Percentiles rank a stretch among this genome's conserved stretches.
These are phyloP conservation scores for Stygiomarasmius scandens DNA, from an alignment of 1,284 basidiomycete species.

Conservation along the genomic window DNA sequence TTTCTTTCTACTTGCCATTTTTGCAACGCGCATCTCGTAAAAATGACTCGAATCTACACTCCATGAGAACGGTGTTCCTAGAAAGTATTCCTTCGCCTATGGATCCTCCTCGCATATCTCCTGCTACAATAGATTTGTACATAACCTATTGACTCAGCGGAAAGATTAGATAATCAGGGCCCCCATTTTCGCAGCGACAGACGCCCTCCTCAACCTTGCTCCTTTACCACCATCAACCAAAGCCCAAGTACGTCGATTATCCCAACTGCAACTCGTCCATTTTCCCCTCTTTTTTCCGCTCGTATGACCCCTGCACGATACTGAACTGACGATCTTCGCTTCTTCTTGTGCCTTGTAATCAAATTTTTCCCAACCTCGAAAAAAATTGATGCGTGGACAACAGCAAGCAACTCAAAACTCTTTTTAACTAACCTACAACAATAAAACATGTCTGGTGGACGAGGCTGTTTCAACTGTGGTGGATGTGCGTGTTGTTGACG, in stretches of 20 bases:
- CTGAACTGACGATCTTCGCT: not conserved
- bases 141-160: not conserved
- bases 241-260: not conserved
- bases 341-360: not conserved
- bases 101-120: not conserved
- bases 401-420: not conserved
- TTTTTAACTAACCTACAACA: constrained; percentile 26
- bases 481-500: constrained; percentile 68
- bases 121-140: not conserved
- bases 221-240: not conserved
- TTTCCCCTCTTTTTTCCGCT: not conserved
- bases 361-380: not conserved
- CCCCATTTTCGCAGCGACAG: not conserved
- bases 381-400: not conserved
- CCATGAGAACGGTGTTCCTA: not conserved
- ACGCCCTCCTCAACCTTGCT: not conserved
- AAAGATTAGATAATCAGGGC: not conserved
- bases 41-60: not conserved
- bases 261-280: not conserved
- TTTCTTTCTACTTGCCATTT: not conserved
- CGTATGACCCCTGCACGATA: not conserved
- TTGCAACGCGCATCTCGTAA: not conserved
- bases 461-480: constrained; percentile 86
- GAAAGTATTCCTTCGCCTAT: not conserved
- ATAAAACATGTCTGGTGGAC: constrained; percentile 66